Evolutionary conservation across 257 asterid species (phyloP), one percentile per base, ranked within the genome.

Genomic region (Thymus mandschuricus): DNA sequence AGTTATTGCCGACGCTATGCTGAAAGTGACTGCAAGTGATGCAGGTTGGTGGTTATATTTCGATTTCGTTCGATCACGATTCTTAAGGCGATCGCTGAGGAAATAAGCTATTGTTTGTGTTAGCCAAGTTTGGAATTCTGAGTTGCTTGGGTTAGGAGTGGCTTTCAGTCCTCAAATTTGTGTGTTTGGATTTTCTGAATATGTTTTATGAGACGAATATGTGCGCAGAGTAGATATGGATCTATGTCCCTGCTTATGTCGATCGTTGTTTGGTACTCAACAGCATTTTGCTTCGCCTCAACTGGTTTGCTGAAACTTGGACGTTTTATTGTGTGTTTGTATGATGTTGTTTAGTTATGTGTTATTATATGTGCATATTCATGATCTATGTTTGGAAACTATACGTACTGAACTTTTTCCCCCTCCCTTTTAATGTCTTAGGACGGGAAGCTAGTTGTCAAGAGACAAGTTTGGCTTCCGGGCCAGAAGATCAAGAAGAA

Each of bases 1-100:
- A 56, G 56, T 87, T 65, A 89, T 87, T 68, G 91, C 91, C 30
- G 89, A 85, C 64, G 65, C 80, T 28, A 87, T 84, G 80, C 78
- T 78, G 75, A 75, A 59, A 69, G 61, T 56, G 68, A 76, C 15
- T 34, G 65, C 77, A 52, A 46, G 29, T 40, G 83, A 76, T 68
- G 12, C 85, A 59, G 90, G 92, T 80, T 63, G 33, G 59, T 9
- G 6, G 0, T 43, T 43, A 5, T 43, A 5, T 2, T 2, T 5
- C 52, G 51, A 45, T 40, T 41, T 28, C 11, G 35, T 21, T 49
- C 49, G 9, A 45, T n/a, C 64, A 13, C n/a, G 28, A 58, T 30
- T 11, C 21, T 57, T 57, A 11, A 30, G 63, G 34, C 34, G 7
- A 35, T 35, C 40, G 5, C 40, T 4, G 40, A 35, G 5, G 8